Conservation (phyloP, 1,139 yeast species). For the Magnusiomyces magnusii region DNA sequence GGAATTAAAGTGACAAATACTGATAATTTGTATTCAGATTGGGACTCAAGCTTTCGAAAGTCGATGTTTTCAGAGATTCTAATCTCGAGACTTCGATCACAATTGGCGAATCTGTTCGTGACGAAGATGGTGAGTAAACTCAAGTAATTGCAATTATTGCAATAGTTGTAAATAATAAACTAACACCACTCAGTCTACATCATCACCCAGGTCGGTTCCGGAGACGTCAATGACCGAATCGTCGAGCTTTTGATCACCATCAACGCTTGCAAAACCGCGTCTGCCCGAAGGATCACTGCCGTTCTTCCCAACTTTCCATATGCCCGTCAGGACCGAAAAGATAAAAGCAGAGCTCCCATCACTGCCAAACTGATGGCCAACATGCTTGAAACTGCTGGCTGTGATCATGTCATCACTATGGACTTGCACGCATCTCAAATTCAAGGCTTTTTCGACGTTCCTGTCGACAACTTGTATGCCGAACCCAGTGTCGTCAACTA, state of each 20-base stretch:
- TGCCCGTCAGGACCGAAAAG: conserved; percentile 96
- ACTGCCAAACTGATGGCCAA: conserved; percentile 96
- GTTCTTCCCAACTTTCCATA: conserved; percentile 95
- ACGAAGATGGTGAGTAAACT: conserved; percentile 53
- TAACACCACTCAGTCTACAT: conserved; percentile 48
- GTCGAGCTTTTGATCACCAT: conserved; percentile 86
- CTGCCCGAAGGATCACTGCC: conserved; percentile 92
- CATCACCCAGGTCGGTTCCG: conserved; percentile 84
- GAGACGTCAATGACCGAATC: conserved; percentile 78
- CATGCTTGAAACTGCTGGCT: conserved; percentile 91
- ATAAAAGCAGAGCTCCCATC: conserved; percentile 93
- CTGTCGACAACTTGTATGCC: conserved; percentile 93
- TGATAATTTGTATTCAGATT: conserved; percentile 23
- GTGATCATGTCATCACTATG: conserved; percentile 96
- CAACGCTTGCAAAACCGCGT: conserved; percentile 92
- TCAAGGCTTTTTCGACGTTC: conserved; percentile 94
- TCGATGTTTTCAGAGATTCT: conserved; percentile 43
- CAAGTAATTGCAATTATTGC: not conserved
- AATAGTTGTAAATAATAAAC: not conserved
- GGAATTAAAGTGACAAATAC: not conserved
- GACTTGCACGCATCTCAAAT: conserved; percentile 96
- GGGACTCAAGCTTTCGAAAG: conserved; percentile 37
- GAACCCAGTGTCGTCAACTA: conserved; percentile 91
- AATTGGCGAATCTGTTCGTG: conserved; percentile 92
- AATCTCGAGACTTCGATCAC: conserved; percentile 83